A percentile compares a stretch with the other conserved stretches of the same genome.
These are phyloP conservation scores for Colletotrichum plurivorum DNA, from an alignment of 2,329 filamentous ascomycete species.

Conservation along the genomic window DNA sequence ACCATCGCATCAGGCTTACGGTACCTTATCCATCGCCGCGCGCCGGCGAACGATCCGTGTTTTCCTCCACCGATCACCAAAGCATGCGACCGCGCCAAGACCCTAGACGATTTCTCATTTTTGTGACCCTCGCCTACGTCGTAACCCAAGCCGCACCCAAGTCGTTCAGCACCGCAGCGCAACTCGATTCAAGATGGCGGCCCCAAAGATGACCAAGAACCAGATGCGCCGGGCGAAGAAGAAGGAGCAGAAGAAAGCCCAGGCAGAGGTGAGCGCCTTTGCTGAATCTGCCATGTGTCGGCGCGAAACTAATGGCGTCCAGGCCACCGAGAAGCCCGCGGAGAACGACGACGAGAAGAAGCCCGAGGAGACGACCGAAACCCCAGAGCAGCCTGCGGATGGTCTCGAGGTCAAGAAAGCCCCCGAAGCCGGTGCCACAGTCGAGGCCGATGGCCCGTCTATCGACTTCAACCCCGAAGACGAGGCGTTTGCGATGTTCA, in stretches of 20 bases:
- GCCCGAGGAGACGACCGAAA: constrained; percentile 44
- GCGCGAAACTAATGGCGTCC: constrained; percentile 16
- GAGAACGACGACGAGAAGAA: constrained; percentile 46
- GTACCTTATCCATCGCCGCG: not conserved
- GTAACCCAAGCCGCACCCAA: constrained; percentile 47
- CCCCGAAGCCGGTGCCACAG: constrained; percentile 50
- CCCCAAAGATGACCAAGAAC: constrained; percentile 89
- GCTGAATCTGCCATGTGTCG: not conserved
- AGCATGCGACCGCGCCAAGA: constrained; percentile 45
- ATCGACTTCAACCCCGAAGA: constrained; percentile 79
- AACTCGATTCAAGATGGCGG: constrained; percentile 66
- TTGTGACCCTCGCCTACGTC: constrained; percentile 53
- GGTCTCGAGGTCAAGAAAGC: constrained; percentile 62
- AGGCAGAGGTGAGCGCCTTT: constrained; percentile 63
- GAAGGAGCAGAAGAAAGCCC: constrained; percentile 87
- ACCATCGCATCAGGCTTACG: constrained; percentile 5
- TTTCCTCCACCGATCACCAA: constrained; percentile 26
- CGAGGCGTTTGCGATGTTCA: constrained; percentile 87
- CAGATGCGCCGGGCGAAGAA: constrained; percentile 93
- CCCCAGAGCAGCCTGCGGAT: constrained; percentile 46
- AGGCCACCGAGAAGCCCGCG: constrained; percentile 39
- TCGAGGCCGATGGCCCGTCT: constrained; percentile 63
- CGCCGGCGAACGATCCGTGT: not conserved
- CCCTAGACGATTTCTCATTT: constrained; percentile 54
- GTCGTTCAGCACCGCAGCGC: constrained; percentile 37